These are phyloP conservation scores for Leccinum aurantiacum DNA, from an alignment of 768 basidiomycete species.

Conservation along the genomic window DNA sequence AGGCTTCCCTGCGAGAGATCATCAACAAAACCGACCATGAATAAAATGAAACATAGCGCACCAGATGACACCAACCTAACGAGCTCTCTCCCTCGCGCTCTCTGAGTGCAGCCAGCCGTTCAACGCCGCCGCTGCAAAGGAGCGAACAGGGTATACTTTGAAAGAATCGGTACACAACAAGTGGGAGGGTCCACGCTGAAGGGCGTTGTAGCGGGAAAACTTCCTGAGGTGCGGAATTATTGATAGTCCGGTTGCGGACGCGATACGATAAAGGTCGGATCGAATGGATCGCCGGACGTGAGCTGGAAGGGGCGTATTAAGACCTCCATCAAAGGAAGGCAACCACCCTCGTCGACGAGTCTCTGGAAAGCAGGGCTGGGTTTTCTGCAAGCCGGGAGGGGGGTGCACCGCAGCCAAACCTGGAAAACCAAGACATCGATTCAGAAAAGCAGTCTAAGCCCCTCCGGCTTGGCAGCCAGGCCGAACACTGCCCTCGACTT, in stretches of 20 bases:
- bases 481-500: no score
- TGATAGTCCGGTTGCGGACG: slow-evolving; percentile 12
- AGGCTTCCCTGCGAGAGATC: no score
- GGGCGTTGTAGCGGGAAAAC: slow-evolving; percentile 18
- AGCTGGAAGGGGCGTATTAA: slow-evolving; percentile 30
- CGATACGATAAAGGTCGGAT: slow-evolving; percentile 25
- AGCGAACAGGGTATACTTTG: slow-evolving; percentile 60
- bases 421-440: no score
- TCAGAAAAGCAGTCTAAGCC: no score
- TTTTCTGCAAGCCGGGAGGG: no score
- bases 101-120: slow-evolving; percentile 85
- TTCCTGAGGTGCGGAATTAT: slow-evolving; percentile 7
- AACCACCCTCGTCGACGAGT: slow-evolving; percentile 39
- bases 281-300: slow-evolving; percentile 19
- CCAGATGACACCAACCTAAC: slow-evolving; percentile 93
- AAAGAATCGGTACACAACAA: slow-evolving; percentile 22
- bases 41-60: slow-evolving; percentile 35
- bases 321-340: slow-evolving; percentile 57
- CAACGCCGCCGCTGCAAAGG: slow-evolving; percentile 86
- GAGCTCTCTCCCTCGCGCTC: slow-evolving; percentile 79
- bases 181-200: slow-evolving; percentile 9
- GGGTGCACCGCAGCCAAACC: no score
- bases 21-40: no score
- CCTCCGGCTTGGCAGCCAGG: no score
- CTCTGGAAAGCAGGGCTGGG: no score